phyloP scores from a whole-genome alignment of 2,329 filamentous ascomycete genomes.

The Sporothrix inflata region DNA sequence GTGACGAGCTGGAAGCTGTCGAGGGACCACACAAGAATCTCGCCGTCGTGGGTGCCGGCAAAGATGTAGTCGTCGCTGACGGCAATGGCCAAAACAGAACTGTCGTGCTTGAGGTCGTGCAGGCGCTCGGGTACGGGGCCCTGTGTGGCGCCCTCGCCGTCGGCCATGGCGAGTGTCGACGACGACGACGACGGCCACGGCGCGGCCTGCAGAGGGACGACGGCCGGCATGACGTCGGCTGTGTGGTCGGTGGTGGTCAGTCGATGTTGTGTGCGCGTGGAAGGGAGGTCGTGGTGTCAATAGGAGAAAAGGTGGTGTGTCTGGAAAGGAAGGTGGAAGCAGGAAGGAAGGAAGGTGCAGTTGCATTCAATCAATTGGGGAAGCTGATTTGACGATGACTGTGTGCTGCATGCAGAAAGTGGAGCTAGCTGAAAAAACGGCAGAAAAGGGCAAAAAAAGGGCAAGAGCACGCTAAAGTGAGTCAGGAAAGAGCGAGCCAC shows the following conservation, averaged over 20 bases:
- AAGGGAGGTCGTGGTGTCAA: not conserved
- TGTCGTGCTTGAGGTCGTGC: slow-evolving; percentile 76
- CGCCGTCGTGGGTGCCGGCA: slow-evolving; percentile 89
- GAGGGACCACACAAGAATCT: slow-evolving; percentile 90
- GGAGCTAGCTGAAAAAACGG: slow-evolving; percentile 6
- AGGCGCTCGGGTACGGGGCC: slow-evolving; percentile 61
- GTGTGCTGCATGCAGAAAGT: not conserved
- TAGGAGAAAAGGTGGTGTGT: not conserved
- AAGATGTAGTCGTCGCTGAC: slow-evolving; percentile 82
- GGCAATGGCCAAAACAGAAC: slow-evolving; percentile 79
- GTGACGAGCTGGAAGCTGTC: slow-evolving; percentile 80
- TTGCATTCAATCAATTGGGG: not conserved
- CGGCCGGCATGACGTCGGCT: slow-evolving; percentile 30
- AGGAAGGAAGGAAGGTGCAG: not conserved
- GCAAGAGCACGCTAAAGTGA: not conserved
- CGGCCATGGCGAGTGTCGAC: slow-evolving; percentile 28
- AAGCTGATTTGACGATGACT: slow-evolving; percentile 20
- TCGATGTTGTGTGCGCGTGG: not conserved
- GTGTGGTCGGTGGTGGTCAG: not conserved
- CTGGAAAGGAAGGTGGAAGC: not conserved
- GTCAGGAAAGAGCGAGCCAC: slow-evolving; percentile 1
- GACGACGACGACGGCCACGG: slow-evolving; percentile 34
- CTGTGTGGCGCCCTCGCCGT: slow-evolving; percentile 28
- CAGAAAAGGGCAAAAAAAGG: not conserved
- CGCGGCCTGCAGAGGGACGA: slow-evolving; percentile 21